A percentile compares a stretch with the other conserved stretches of the same genome.
Evolutionary conservation across 192 early-diverging fungal species (phyloP).

Genomic region (Anaeromyces robustus): DNA sequence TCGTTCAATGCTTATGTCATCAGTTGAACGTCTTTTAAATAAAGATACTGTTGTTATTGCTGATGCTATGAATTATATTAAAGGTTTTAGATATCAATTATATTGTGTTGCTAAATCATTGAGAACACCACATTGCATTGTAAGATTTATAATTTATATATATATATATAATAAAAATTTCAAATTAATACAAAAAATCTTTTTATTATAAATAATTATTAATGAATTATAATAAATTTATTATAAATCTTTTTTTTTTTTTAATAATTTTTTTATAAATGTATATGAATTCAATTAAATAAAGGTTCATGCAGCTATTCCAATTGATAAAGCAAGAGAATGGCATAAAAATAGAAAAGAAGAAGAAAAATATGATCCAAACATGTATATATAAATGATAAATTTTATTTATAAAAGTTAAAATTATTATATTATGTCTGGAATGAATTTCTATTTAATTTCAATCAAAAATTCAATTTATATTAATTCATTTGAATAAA

Average conservation of each 20-base stretch:
- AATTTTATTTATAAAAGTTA: too few species aligned
- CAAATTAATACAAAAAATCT: too few species aligned
- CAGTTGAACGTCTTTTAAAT: constrained; percentile 69
- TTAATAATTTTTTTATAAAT: neutral
- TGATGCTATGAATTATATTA: constrained; percentile 96
- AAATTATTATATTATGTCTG: too few species aligned
- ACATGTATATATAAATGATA: constrained; percentile 14
- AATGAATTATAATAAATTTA: too few species aligned
- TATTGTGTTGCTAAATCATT: constrained; percentile 75
- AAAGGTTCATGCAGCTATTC: constrained; percentile 45
- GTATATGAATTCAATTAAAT: neutral
- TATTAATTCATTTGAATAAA: too few species aligned
- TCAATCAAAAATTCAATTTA: too few species aligned
- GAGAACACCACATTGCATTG: constrained; percentile 72
- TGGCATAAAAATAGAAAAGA: constrained; percentile 27
- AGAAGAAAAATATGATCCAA: constrained; percentile 23
- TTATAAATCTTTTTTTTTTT: neutral
- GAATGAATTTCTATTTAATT: too few species aligned
- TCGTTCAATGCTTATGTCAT: constrained; percentile 69
- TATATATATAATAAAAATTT: neutral
- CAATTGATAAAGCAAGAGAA: constrained; percentile 26
- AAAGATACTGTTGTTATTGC: constrained; percentile 79
- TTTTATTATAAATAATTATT: too few species aligned
- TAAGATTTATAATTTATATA: constrained; percentile 14
- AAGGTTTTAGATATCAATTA: constrained; percentile 94